phyloP scores from a whole-genome alignment of 805 yeast species.

The Scheffersomyces ergatensis region DNA sequence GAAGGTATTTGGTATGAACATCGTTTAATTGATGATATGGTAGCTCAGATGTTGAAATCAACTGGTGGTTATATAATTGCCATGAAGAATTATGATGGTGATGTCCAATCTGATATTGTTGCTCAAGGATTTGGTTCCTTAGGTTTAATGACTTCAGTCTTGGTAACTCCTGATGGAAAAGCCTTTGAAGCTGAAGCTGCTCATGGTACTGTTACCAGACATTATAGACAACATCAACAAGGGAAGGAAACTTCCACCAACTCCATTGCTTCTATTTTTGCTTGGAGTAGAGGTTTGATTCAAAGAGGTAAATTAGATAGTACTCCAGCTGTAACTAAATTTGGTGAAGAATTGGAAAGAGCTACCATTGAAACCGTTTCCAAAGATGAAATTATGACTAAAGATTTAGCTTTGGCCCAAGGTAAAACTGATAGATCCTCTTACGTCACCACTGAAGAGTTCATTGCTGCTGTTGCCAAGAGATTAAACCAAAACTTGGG shows the following conservation, averaged over 20 bases:
- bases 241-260: constrained; percentile 97
- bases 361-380: constrained; percentile 87
- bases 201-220: constrained; percentile 98
- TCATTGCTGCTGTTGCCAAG: constrained; percentile 74
- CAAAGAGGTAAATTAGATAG: constrained; percentile 89
- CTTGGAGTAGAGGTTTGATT: constrained; percentile 92
- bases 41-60: constrained; percentile 96
- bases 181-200: constrained; percentile 97
- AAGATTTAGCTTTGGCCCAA: constrained; percentile 87
- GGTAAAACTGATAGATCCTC: constrained; percentile 81
- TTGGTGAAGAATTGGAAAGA: constrained; percentile 75
- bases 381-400: constrained; percentile 87
- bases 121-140: constrained; percentile 98
- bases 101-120: constrained; percentile 93
- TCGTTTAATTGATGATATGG: constrained; percentile 96
- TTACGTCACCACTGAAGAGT: constrained; percentile 90
- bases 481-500: constrained; percentile 47
- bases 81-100: constrained; percentile 97
- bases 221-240: constrained; percentile 91
- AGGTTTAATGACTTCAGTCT: constrained; percentile 96
- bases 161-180: constrained; percentile 94
- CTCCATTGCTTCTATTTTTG: constrained; percentile 95
- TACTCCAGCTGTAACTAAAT: constrained; percentile 80
- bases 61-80: constrained; percentile 95
- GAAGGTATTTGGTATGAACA: constrained; percentile 95